Percentiles rank a stretch among this genome's conserved stretches.
phyloP scores from a whole-genome alignment of 1,284 basidiomycete species.

The Sutorius eximius region DNA sequence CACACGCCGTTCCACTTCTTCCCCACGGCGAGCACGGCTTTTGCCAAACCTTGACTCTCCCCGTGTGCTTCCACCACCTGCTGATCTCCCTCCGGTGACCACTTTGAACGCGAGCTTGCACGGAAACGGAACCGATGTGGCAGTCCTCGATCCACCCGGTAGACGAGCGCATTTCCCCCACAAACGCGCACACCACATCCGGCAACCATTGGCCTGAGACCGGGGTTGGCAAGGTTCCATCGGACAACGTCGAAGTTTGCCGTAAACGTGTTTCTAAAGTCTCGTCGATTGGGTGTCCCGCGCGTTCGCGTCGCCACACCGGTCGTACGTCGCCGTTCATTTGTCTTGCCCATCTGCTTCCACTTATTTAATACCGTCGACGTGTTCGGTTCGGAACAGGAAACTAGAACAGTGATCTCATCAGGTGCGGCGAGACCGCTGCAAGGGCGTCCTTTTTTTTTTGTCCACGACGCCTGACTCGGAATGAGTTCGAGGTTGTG shows the following conservation, averaged over 20 bases:
- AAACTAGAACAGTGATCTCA: not conserved
- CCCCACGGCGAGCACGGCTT: constrained; percentile 29
- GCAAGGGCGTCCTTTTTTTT: not conserved
- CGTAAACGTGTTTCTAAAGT: constrained; percentile 3
- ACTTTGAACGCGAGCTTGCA: not conserved
- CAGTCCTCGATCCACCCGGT: not conserved
- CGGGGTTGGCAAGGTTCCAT: not conserved
- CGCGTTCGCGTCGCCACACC: constrained; percentile 3
- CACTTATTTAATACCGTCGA: constrained; percentile 9
- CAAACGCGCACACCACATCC: not conserved
- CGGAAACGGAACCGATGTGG: constrained; percentile 7
- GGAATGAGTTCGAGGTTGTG: not conserved
- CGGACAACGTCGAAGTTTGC: not conserved
- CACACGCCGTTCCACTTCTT: not conserved
- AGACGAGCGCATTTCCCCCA: not conserved
- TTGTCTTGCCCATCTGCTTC: not conserved
- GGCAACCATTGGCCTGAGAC: constrained; percentile 1
- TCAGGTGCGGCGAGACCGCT: not conserved
- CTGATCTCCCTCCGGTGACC: constrained; percentile 10
- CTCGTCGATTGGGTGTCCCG: not conserved
- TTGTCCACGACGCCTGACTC: not conserved
- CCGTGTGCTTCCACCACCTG: constrained; percentile 9
- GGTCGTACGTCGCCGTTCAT: constrained; percentile 20
- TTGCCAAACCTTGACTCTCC: not conserved
- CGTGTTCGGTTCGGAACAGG: not conserved